Evolutionary conservation across 2,329 filamentous ascomycete species (phyloP).

Genomic region (Calycina marina): DNA sequence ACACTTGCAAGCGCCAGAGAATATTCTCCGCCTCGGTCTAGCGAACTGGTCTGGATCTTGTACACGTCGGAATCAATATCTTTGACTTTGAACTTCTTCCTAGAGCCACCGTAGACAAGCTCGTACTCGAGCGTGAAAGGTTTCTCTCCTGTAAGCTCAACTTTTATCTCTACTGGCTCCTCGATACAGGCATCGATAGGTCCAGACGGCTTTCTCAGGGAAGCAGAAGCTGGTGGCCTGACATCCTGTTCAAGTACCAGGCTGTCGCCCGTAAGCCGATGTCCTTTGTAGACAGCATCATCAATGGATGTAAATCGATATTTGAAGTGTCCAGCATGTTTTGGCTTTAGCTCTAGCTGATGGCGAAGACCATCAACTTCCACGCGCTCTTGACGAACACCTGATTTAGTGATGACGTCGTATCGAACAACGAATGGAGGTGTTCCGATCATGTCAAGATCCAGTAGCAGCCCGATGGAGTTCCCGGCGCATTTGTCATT

Average conservation of each 20-base stretch:
- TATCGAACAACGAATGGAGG: conserved; percentile 82
- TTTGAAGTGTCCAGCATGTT: conserved; percentile 67
- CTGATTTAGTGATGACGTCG: conserved; percentile 48
- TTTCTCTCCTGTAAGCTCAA: conserved; percentile 64
- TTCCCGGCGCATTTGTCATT: conserved; percentile 92
- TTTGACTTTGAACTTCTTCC: conserved; percentile 51
- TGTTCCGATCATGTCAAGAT: conserved; percentile 80
- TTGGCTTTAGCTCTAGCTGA: conserved; percentile 73
- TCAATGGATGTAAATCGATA: conserved; percentile 73
- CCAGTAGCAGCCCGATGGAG: conserved; percentile 77
- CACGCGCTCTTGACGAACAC: conserved; percentile 29
- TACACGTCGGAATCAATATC: conserved; percentile 48
- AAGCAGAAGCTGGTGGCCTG: conserved; percentile 79
- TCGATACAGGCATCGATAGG: conserved; percentile 65
- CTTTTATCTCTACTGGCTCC: conserved; percentile 59
- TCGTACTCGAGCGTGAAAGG: conserved; percentile 91
- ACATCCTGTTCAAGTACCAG: conserved; percentile 73
- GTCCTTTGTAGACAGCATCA: conserved; percentile 65
- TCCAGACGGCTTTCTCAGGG: conserved; percentile 40
- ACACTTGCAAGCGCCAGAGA: conserved; percentile 73
- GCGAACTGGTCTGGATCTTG: conserved; percentile 59
- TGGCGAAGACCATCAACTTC: conserved; percentile 58
- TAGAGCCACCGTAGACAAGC: conserved; percentile 75
- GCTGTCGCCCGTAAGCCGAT: conserved; percentile 44
- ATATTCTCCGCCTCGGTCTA: conserved; percentile 79